Evolutionary conservation across 441 rosid genomes (phyloP).

Genomic region (Euphorbia schlechtendalii): DNA sequence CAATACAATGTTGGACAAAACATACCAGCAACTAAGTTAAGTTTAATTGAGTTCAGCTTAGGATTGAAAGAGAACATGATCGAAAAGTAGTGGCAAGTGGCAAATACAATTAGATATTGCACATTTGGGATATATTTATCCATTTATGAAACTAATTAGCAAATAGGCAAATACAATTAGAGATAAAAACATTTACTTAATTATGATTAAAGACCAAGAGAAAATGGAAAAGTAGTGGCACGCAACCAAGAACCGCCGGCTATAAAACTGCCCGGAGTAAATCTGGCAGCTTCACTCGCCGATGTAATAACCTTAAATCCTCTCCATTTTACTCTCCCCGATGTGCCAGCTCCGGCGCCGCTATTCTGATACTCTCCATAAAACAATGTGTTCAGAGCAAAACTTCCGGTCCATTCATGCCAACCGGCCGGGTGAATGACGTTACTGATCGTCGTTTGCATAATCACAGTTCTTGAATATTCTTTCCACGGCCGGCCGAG

Average conservation of each 20-base stretch:
- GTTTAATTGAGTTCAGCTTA: no score
- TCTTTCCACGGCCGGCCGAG: slow-evolving; percentile 92
- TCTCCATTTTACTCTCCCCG: slow-evolving; percentile 51
- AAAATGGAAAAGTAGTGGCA: slow-evolving; percentile 64
- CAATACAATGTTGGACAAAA: no score
- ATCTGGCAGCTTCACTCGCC: slow-evolving; percentile 44
- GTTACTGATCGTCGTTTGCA: slow-evolving; percentile 48
- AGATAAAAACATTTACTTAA: no score
- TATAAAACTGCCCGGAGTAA: slow-evolving; percentile 43
- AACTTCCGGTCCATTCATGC: slow-evolving; percentile 49
- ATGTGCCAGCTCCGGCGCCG: slow-evolving; percentile 56
- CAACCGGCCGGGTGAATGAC: slow-evolving; percentile 53
- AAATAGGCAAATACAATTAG: no score
- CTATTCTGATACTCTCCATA: slow-evolving; percentile 66
- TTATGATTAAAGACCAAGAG: slow-evolving; percentile 44
- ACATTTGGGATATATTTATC: no score
- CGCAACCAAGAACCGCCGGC: slow-evolving; percentile 55
- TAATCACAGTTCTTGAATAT: slow-evolving; percentile 65
- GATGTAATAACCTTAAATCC: slow-evolving; percentile 54
- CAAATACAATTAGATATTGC: no score
- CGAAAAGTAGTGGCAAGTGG: no score
- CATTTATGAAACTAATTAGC: no score
- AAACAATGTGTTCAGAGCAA: slow-evolving; percentile 40
- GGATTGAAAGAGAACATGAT: no score
- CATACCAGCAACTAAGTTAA: no score